phyloP scores from a whole-genome alignment of 208 protist species.

The Naegleria fowleri region DNA sequence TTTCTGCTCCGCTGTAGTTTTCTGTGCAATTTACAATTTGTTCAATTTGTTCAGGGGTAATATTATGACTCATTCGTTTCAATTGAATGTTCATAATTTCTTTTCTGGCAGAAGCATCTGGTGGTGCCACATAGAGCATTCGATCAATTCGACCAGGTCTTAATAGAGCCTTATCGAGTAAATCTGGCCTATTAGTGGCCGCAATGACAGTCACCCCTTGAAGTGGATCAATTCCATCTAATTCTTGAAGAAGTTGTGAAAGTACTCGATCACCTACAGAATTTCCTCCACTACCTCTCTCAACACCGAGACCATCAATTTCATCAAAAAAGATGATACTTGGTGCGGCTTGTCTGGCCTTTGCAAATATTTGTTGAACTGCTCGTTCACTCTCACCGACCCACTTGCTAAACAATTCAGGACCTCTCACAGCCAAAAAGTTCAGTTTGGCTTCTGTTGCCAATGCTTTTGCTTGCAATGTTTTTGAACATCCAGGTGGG shows the following conservation, averaged over 20 bases:
- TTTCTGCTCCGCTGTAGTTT: slow-evolving; percentile 89
- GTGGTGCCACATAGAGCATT: slow-evolving; percentile 83
- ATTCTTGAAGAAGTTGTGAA: slow-evolving; percentile 76
- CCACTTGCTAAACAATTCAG: slow-evolving; percentile 82
- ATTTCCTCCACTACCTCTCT: slow-evolving; percentile 53
- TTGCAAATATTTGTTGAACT: slow-evolving; percentile 78
- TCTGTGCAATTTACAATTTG: slow-evolving; percentile 58
- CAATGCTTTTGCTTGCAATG: slow-evolving; percentile 77
- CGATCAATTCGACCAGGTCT: slow-evolving; percentile 67
- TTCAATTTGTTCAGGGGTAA: slow-evolving; percentile 49
- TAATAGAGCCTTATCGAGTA: slow-evolving; percentile 46
- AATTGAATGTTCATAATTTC: slow-evolving; percentile 77
- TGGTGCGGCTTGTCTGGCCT: slow-evolving; percentile 71
- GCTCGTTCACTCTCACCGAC: slow-evolving; percentile 88
- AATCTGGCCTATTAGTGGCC: slow-evolving; percentile 89
- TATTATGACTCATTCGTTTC: slow-evolving; percentile 50
- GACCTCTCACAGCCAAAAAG: slow-evolving; percentile 83
- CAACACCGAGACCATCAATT: slow-evolving; percentile 62
- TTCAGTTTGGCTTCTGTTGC: slow-evolving; percentile 68
- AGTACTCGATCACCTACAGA: slow-evolving; percentile 69
- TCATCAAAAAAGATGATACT: slow-evolving; percentile 93
- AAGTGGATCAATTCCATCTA: slow-evolving; percentile 72
- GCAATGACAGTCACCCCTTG: slow-evolving; percentile 70
- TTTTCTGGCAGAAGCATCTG: slow-evolving; percentile 57
- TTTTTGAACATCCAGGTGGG: slow-evolving; percentile 86